A percentile compares a stretch with the other conserved stretches of the same genome.
Conservation (phyloP, 2,329 filamentous ascomycete species). For the Alternaria brassicae region DNA sequence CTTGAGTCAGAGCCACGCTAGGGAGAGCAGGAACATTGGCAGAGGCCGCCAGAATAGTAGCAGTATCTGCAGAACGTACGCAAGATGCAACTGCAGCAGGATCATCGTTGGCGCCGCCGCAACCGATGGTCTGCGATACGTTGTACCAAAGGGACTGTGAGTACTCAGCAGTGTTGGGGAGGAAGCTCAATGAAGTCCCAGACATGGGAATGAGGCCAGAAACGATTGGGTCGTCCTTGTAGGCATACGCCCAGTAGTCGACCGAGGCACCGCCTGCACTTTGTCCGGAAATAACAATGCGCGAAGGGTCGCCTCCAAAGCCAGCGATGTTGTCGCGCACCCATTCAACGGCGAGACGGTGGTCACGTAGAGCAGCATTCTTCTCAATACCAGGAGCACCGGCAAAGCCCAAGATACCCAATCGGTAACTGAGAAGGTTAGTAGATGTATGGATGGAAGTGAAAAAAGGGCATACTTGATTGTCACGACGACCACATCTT, state of each 20-base stretch:
- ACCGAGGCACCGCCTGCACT: constrained; percentile 51
- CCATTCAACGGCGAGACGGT: constrained; percentile 48
- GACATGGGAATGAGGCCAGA: constrained; percentile 57
- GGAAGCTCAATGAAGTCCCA: constrained; percentile 52
- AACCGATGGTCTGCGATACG: constrained; percentile 50
- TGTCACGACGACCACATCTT: constrained; percentile 44
- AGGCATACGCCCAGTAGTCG: constrained; percentile 60
- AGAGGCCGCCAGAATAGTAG: constrained; percentile 33
- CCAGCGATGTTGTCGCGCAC: constrained; percentile 50
- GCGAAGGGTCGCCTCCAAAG: constrained; percentile 51
- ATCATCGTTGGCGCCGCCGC: constrained; percentile 35
- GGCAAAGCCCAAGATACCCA: constrained; percentile 52
- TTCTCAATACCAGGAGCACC: constrained; percentile 44
- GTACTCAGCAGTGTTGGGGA: constrained; percentile 35
- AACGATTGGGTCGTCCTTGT: constrained; percentile 58
- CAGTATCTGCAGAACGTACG: constrained; percentile 42
- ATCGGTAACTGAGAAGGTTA: constrained; percentile 38
- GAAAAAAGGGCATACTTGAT: constrained; percentile 25
- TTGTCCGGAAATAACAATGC: constrained; percentile 52
- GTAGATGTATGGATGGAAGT: not conserved
- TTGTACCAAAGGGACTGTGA: constrained; percentile 44
- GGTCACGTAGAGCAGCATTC: constrained; percentile 48
- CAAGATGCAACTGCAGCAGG: constrained; percentile 43
- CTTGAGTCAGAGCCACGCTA: constrained; percentile 31
- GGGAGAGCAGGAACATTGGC: constrained; percentile 35